Base-by-base conservation (phyloP, 805 yeast species). In the Yamadazyma laniorum region DNA sequence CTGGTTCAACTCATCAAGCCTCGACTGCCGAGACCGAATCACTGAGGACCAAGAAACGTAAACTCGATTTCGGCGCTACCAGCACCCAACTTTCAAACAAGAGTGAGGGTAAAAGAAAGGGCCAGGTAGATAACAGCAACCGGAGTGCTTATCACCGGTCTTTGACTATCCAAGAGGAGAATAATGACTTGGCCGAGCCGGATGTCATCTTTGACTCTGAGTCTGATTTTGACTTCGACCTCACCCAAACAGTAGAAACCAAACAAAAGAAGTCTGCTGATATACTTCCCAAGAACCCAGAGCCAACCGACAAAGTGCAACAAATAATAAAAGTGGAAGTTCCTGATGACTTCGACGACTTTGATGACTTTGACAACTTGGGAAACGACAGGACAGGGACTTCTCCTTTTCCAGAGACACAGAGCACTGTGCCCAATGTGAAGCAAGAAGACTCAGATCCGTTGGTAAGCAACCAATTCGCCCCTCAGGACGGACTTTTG, bases 401-500 rank as follows among this genome's bases (percentile, higher is more conserved):
- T n/a, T n/a, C n/a, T n/a, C n/a, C n/a, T n/a, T n/a, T n/a, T n/a
- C n/a, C n/a, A n/a, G n/a, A n/a, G n/a, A n/a, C n/a, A n/a, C n/a
- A n/a, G n/a, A n/a, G n/a, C n/a, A n/a, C n/a, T n/a, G n/a, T n/a
- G n/a, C n/a, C n/a, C n/a, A n/a, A n/a, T n/a, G n/a, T n/a, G n/a
- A n/a, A n/a, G n/a, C n/a, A n/a, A n/a, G n/a, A n/a, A n/a, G n/a
- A n/a, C n/a, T n/a, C n/a, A n/a, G 64, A 61, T 22, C 43, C 42
- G 4, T 22, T 56, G 0, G 59, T 44, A 40, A 34, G 50, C 11
- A 48, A 43, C 34, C 17, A 32, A 6, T 62, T 63, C 40, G 39
- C 39, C 8, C 42, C 48, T 0, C 41, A 44, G 4, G 75, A 63
- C 13, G 80, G 79, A 0, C 54, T 64, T n/a, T 58, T 75, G 33